Evolutionary conservation across 1,284 basidiomycete species (phyloP).

Genomic region (Pseudozyma thailandica): DNA sequence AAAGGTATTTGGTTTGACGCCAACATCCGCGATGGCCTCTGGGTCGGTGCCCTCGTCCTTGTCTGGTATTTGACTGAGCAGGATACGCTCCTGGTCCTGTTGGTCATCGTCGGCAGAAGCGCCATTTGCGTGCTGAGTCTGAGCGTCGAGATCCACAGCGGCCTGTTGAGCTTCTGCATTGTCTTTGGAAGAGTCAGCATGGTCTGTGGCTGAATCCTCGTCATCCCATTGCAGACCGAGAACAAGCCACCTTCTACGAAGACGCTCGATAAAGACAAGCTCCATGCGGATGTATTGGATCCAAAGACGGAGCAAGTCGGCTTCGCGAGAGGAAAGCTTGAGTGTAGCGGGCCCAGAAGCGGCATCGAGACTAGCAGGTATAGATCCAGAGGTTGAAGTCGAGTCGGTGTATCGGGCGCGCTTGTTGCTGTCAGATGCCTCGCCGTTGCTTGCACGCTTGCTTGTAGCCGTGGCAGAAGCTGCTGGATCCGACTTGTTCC

Average conservation of each 20-base stretch:
- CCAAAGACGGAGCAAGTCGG: constrained; percentile 60
- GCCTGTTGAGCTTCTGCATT: constrained; percentile 29
- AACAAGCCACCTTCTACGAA: constrained; percentile 82
- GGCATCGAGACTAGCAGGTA: background rate
- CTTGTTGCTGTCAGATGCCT: constrained; percentile 7
- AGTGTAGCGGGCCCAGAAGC: constrained; percentile 36
- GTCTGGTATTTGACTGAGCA: constrained; percentile 41
- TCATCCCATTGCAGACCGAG: constrained; percentile 73
- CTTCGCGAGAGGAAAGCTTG: constrained; percentile 45
- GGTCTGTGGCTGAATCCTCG: background rate
- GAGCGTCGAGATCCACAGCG: constrained; percentile 32
- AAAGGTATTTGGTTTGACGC: constrained; percentile 31
- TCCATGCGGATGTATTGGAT: constrained; percentile 82
- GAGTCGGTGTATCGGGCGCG: constrained; percentile 21
- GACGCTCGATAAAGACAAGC: constrained; percentile 83
- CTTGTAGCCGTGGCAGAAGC: background rate
- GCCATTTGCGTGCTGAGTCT: background rate
- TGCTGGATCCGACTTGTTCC: constrained; percentile 9
- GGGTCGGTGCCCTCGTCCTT: constrained; percentile 32
- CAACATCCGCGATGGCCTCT: constrained; percentile 15
- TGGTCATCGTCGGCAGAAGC: constrained; percentile 9
- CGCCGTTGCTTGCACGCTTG: background rate
- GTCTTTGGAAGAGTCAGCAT: constrained; percentile 14
- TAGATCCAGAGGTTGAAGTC: background rate
- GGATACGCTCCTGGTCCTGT: constrained; percentile 23